Evolutionary conservation across 2,329 filamentous ascomycete genomes (phyloP).

Genomic region (Stromatinia cepivora): DNA sequence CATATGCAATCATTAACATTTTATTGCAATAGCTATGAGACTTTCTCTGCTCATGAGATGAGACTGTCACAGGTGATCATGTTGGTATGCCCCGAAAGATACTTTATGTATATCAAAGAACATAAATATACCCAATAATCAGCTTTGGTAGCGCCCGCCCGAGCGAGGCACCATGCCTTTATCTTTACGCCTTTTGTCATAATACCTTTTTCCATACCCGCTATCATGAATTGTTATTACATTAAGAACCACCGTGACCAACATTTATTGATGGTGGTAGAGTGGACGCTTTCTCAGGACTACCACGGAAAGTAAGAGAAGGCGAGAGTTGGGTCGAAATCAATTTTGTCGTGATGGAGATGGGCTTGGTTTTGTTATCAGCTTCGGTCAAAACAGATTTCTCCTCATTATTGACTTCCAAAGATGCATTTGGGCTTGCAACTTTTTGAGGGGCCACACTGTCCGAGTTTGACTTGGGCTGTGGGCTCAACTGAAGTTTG

Average conservation of each 20-base stretch:
- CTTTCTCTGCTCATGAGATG: not conserved
- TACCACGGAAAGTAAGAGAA: conserved; percentile 58
- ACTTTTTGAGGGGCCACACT: conserved; percentile 22
- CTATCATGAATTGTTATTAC: conserved; percentile 16
- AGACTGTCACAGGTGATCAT: not conserved
- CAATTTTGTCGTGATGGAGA: conserved; percentile 25
- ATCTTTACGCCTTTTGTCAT: conserved; percentile 6
- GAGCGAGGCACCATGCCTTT: conserved; percentile 14
- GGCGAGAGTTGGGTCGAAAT: conserved; percentile 25
- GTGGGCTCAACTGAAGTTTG: conserved; percentile 31
- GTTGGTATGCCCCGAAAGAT: not conserved
- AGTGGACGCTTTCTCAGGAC: conserved; percentile 56
- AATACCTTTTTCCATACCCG: conserved; percentile 12
- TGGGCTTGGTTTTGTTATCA: conserved; percentile 24
- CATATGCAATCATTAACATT: not conserved
- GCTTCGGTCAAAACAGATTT: conserved; percentile 16
- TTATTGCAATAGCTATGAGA: not conserved
- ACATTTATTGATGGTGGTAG: conserved; percentile 35
- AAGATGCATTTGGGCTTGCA: conserved; percentile 4
- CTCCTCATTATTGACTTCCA: conserved; percentile 3
- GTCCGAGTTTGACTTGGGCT: conserved; percentile 18
- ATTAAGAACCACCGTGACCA: conserved; percentile 27
- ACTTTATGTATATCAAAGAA: not conserved
- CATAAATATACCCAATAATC: conserved; percentile 9
- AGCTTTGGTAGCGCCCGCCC: conserved; percentile 3